Evolutionary conservation across 495 filamentous ascomycete species (phyloP).

Genomic region (Lichenothelia convexa): DNA sequence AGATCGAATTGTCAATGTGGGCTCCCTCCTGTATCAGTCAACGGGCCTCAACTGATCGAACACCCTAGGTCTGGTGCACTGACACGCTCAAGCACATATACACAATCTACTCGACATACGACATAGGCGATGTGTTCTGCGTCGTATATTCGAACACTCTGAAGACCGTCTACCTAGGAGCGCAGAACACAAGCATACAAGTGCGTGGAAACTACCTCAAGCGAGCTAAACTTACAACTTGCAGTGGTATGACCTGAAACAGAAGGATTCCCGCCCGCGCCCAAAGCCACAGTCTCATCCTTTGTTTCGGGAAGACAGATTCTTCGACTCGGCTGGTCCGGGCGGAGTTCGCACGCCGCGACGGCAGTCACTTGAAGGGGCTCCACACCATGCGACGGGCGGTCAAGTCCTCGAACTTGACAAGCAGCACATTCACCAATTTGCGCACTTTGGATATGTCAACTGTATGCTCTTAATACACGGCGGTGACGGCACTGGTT

Average conservation of each 20-base stretch:
- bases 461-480: slow-evolving; percentile 81
- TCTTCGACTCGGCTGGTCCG: slow-evolving; percentile 82
- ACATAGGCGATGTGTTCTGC: slow-evolving; percentile 91
- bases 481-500: slow-evolving; percentile 35
- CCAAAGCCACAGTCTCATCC: slow-evolving; percentile 54
- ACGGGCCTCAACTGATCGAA: not conserved
- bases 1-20: slow-evolving; percentile 81
- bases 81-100: slow-evolving; percentile 49
- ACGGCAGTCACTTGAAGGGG: slow-evolving; percentile 22
- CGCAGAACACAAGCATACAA: slow-evolving; percentile 89
- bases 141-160: slow-evolving; percentile 63
- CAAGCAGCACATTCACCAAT: slow-evolving; percentile 61
- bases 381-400: slow-evolving; percentile 24
- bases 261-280: slow-evolving; percentile 33
- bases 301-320: slow-evolving; percentile 65
- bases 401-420: slow-evolving; percentile 65
- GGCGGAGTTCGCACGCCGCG: slow-evolving; percentile 55
- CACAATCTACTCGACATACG: slow-evolving; percentile 82
- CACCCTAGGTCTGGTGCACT: slow-evolving; percentile 41
- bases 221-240: slow-evolving; percentile 3
- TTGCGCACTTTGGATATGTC: slow-evolving; percentile 86
- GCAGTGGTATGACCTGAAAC: slow-evolving; percentile 44
- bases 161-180: slow-evolving; percentile 75
- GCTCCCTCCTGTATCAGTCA: slow-evolving; percentile 16
- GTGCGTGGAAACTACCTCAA: slow-evolving; percentile 15